These are phyloP conservation scores for Rhizopogon vesiculosus DNA, from an alignment of 768 basidiomycete species.

Conservation along the genomic window DNA sequence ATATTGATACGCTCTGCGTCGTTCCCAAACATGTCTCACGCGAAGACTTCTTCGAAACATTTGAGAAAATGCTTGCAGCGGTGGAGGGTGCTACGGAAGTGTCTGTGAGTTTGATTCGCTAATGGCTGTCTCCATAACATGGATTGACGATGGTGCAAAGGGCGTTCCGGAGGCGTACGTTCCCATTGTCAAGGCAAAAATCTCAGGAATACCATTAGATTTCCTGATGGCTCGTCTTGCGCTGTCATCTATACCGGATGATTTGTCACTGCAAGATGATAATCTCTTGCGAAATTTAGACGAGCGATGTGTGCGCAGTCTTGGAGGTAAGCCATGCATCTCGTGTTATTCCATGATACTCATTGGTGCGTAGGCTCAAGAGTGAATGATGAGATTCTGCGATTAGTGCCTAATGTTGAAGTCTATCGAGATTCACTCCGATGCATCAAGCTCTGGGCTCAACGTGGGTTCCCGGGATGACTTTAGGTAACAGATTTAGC, in stretches of 20 bases:
- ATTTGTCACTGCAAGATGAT: conserved; percentile 86
- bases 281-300: conserved; percentile 89
- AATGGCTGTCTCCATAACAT: neutral
- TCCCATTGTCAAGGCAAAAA: conserved; percentile 89
- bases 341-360: neutral
- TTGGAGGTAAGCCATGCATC: conserved; percentile 58
- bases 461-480: conserved; percentile 43
- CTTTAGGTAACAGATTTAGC: neutral
- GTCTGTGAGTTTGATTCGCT: conserved; percentile 54
- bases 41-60: conserved; percentile 92
- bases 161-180: conserved; percentile 97
- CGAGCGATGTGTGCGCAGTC: conserved; percentile 90
- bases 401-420: conserved; percentile 89
- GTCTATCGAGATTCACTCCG: conserved; percentile 94
- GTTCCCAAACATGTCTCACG: conserved; percentile 95
- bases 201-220: conserved; percentile 90
- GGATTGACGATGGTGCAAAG: conserved; percentile 34
- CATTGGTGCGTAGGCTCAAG: conserved; percentile 63
- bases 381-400: conserved; percentile 92
- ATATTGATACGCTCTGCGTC: conserved; percentile 98
- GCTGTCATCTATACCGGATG: conserved; percentile 85
- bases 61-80: conserved; percentile 84
- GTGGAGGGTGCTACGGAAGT: conserved; percentile 84
- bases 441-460: conserved; percentile 98
- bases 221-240: conserved; percentile 90